These are phyloP conservation scores for Penicillium vulpinum DNA, from an alignment of 2,329 filamentous ascomycete species.

Conservation along the genomic window DNA sequence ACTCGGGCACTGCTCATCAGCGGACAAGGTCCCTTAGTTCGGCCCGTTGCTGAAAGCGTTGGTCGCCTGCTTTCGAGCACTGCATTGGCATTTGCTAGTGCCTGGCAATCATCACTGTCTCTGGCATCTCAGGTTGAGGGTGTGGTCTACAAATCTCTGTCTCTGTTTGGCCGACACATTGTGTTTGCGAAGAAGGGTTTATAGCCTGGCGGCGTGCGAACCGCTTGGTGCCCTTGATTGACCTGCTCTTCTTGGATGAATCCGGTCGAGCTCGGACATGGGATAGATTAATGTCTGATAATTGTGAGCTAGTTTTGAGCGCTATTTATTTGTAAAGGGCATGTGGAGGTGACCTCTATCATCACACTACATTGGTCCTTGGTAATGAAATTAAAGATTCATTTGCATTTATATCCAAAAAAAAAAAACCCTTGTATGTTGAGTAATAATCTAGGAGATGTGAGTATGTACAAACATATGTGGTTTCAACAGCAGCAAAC, in stretches of 20 bases:
- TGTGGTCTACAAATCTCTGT: slow-evolving; percentile 9
- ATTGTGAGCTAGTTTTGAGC: not conserved
- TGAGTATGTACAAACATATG: not conserved
- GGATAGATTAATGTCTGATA: not conserved
- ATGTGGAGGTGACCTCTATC: not conserved
- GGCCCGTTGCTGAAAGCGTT: not conserved
- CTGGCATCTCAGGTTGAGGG: slow-evolving; percentile 4
- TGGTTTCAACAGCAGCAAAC: not conserved
- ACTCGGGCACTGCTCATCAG: not conserved
- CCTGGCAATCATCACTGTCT: slow-evolving; percentile 7
- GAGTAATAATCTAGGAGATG: not conserved
- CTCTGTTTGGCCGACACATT: slow-evolving; percentile 8
- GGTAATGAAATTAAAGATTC: not conserved
- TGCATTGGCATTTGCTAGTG: slow-evolving; percentile 4
- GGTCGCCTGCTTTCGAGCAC: slow-evolving; percentile 7
- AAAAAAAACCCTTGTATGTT: no score
- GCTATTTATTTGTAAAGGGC: not conserved
- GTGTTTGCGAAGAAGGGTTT: slow-evolving; percentile 14
- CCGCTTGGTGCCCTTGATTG: not conserved
- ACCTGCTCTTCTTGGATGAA: not conserved
- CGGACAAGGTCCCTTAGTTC: not conserved
- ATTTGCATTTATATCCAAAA: not conserved
- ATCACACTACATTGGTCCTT: not conserved
- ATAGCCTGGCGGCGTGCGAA: not conserved
- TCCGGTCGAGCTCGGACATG: not conserved